Evolutionary conservation across 164 flowering plant genomes (phyloP).

Genomic region (Nymphaea colorata): DNA sequence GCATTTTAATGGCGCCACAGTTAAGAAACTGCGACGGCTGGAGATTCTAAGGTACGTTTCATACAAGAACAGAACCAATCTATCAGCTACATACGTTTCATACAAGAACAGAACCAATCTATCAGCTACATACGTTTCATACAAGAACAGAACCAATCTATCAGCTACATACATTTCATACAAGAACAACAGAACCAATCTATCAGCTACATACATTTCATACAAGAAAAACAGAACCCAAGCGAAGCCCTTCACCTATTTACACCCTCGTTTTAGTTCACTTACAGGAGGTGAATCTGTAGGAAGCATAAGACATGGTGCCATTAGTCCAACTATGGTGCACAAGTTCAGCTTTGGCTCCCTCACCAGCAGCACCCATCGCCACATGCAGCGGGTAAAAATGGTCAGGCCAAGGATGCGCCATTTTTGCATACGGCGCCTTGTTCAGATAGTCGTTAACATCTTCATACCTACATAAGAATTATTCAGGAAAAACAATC

Average conservation of each 20-base stretch:
- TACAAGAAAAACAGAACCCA: no score
- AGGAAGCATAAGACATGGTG: conserved; percentile 66
- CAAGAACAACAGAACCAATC: no score
- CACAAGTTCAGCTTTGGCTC: conserved; percentile 50
- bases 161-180: no score
- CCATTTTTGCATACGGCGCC: conserved; percentile 50
- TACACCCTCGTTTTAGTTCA: background rate
- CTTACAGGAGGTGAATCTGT: conserved; percentile 23
- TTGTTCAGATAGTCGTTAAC: conserved; percentile 42
- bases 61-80: no score
- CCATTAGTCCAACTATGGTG: conserved; percentile 53
- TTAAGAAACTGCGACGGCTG: no score
- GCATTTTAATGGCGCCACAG: no score
- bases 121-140: no score
- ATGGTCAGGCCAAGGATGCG: conserved; percentile 76
- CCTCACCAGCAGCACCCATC: conserved; percentile 55
- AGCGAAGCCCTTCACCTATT: background rate
- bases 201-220: no score
- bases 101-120: no score
- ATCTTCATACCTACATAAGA: conserved; percentile 42
- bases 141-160: no score
- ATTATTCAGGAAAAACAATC: background rate
- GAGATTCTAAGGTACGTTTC: no score
- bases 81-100: no score
- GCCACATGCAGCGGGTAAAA: conserved; percentile 79